Percentiles rank a stretch among this genome's conserved stretches.
Conservation (phyloP, 1,284 basidiomycete genomes). For the Ustilago cynodontis region DNA sequence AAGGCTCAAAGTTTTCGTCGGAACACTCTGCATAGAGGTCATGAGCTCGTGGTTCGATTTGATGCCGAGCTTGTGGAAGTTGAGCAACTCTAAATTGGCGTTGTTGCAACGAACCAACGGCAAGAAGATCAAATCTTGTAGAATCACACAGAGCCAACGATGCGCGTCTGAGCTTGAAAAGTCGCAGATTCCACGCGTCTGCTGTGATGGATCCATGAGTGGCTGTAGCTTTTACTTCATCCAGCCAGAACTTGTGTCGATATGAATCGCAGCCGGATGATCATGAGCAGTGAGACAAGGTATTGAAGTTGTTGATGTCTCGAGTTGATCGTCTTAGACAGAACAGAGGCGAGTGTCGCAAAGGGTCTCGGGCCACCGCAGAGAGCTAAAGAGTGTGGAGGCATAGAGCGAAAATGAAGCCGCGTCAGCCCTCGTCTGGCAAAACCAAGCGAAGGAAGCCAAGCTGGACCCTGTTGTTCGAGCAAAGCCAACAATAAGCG, state of each 20-base stretch:
- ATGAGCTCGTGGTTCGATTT: neutral
- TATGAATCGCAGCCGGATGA: neutral
- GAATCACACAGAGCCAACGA: conserved; percentile 8
- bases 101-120: neutral
- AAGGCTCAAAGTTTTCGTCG: neutral
- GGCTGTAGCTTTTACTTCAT: too few relatives aligned
- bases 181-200: neutral
- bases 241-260: too few relatives aligned
- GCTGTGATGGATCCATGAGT: neutral
- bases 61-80: conserved; percentile 5
- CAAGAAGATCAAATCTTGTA: conserved; percentile 9
- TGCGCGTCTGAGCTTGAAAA: conserved; percentile 21
- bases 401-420: neutral
- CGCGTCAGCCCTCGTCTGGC: conserved; percentile 7
- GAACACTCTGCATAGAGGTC: neutral
- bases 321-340: neutral
- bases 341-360: neutral
- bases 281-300: too few relatives aligned
- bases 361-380: neutral
- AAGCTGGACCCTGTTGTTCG: conserved; percentile 12
- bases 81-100: neutral
- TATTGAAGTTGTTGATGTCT: neutral
- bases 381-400: conserved; percentile 13
- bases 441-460: neutral
- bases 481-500: conserved; percentile 19